These are phyloP conservation scores for Fusarium sulawesiense DNA, from an alignment of 2,329 filamentous ascomycete species.

Conservation along the genomic window DNA sequence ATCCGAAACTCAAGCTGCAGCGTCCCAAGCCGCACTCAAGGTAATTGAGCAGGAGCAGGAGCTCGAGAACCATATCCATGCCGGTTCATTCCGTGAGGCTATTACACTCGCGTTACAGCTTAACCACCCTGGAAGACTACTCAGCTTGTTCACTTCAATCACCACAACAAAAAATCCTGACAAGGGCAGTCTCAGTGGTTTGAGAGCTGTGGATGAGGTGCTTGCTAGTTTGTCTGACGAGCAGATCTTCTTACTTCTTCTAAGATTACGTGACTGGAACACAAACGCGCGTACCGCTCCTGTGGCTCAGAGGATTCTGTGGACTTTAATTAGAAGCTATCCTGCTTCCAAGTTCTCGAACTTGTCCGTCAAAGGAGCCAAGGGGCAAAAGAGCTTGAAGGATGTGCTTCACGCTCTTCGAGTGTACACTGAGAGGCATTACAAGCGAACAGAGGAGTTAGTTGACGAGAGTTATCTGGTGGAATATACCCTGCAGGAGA, in stretches of 20 bases:
- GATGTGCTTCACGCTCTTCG: slow-evolving; percentile 89
- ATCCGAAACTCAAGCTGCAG: slow-evolving; percentile 78
- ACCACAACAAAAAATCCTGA: slow-evolving; percentile 72
- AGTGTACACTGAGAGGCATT: slow-evolving; percentile 93
- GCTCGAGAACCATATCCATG: slow-evolving; percentile 90
- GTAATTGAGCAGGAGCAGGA: slow-evolving; percentile 95
- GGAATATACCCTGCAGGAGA: slow-evolving; percentile 92
- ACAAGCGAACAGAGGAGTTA: slow-evolving; percentile 87
- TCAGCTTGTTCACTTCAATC: slow-evolving; percentile 85
- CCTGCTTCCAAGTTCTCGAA: slow-evolving; percentile 81
- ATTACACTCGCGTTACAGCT: slow-evolving; percentile 92
- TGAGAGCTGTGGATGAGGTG: slow-evolving; percentile 82
- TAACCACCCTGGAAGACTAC: slow-evolving; percentile 90
- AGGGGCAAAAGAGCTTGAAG: slow-evolving; percentile 74
- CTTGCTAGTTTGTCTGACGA: slow-evolving; percentile 82
- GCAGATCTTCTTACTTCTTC: slow-evolving; percentile 84
- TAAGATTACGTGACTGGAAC: slow-evolving; percentile 94
- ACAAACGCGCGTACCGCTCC: slow-evolving; percentile 89
- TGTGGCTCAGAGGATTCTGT: slow-evolving; percentile 86
- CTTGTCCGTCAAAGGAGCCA: slow-evolving; percentile 69
- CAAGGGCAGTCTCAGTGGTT: slow-evolving; percentile 70
- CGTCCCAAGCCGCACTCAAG: slow-evolving; percentile 78
- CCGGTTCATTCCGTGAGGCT: slow-evolving; percentile 89
- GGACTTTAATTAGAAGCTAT: slow-evolving; percentile 82
- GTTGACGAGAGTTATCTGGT: slow-evolving; percentile 95